These are phyloP conservation scores for Pythium phragmiticola DNA, from an alignment of 352 stramenopile genomes.

Conservation along the genomic window DNA sequence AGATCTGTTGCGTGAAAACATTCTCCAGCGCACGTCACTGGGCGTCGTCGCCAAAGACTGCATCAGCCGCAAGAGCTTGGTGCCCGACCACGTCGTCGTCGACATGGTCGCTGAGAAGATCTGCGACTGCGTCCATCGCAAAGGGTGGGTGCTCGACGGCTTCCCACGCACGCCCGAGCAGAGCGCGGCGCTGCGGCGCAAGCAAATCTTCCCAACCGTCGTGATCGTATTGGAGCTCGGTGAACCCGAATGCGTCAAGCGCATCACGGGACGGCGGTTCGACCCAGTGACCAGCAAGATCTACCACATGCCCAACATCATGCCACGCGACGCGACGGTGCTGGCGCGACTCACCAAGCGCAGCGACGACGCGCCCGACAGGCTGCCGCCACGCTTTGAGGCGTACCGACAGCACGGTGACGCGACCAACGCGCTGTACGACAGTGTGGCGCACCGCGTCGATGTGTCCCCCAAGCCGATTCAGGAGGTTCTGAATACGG, in stretches of 20 bases:
- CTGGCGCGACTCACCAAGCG: conserved; percentile 55
- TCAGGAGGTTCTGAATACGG: conserved; percentile 38
- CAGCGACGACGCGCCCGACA: conserved; percentile 55
- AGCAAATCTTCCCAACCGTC: conserved; percentile 48
- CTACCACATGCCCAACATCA: conserved; percentile 49
- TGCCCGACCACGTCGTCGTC: conserved; percentile 71
- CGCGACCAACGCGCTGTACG: conserved; percentile 49
- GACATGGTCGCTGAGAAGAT: conserved; percentile 76
- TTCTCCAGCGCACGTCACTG: conserved; percentile 48
- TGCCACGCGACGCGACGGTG: conserved; percentile 42
- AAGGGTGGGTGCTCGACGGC: conserved; percentile 71
- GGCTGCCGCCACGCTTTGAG: conserved; percentile 58
- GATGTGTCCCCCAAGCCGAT: conserved; percentile 36
- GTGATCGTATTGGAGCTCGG: conserved; percentile 59
- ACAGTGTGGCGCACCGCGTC: conserved; percentile 41
- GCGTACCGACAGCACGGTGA: conserved; percentile 62
- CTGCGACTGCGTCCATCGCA: conserved; percentile 30
- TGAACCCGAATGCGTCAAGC: conserved; percentile 43
- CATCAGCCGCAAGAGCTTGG: conserved; percentile 59
- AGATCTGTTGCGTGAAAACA: conserved; percentile 73
- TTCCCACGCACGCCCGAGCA: conserved; percentile 72
- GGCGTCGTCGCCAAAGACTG: conserved; percentile 62
- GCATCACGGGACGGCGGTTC: conserved; percentile 58
- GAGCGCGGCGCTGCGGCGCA: conserved; percentile 40
- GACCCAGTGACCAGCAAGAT: conserved; percentile 57